phyloP scores from a whole-genome alignment of 139 green algal species.

The Chloropicon primus region DNA sequence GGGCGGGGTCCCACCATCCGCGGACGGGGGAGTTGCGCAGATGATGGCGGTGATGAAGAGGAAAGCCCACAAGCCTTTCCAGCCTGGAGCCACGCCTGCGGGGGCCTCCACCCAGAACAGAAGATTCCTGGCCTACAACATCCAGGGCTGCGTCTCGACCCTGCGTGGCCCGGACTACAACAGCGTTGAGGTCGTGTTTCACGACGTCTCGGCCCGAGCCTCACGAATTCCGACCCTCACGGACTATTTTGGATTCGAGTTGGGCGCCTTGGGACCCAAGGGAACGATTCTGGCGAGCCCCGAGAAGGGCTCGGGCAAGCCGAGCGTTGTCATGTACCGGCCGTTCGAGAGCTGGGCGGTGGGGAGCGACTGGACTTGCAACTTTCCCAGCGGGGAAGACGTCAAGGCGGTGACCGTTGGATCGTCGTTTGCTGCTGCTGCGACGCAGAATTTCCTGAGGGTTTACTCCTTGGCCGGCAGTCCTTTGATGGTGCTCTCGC shows the following conservation, averaged over 20 bases:
- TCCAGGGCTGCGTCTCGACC: slow-evolving; percentile 42
- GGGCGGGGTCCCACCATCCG: neutral
- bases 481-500: slow-evolving; percentile 20
- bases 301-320: slow-evolving; percentile 10
- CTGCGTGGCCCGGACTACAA: slow-evolving; percentile 18
- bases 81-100: slow-evolving; percentile 31
- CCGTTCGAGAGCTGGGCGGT: slow-evolving; percentile 62
- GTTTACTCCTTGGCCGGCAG: slow-evolving; percentile 48
- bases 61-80: slow-evolving; percentile 43
- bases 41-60: slow-evolving; percentile 1
- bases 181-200: slow-evolving; percentile 54
- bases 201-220: slow-evolving; percentile 46
- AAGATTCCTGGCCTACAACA: slow-evolving; percentile 61
- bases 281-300: slow-evolving; percentile 46
- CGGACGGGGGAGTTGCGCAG: neutral
- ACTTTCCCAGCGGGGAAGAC: slow-evolving; percentile 52
- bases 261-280: slow-evolving; percentile 44
- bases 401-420: slow-evolving; percentile 45
- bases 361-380: slow-evolving; percentile 57
- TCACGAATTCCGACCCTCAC: slow-evolving; percentile 57
- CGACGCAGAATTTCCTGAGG: slow-evolving; percentile 41
- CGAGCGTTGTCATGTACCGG: slow-evolving; percentile 44
- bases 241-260: slow-evolving; percentile 66
- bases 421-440: slow-evolving; percentile 47
- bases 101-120: slow-evolving; percentile 9